Evolutionary conservation across 2,329 filamentous ascomycete genomes (phyloP), one percentile per base, ranked within the genome.

Genomic region (Aureobasidium sp.): DNA sequence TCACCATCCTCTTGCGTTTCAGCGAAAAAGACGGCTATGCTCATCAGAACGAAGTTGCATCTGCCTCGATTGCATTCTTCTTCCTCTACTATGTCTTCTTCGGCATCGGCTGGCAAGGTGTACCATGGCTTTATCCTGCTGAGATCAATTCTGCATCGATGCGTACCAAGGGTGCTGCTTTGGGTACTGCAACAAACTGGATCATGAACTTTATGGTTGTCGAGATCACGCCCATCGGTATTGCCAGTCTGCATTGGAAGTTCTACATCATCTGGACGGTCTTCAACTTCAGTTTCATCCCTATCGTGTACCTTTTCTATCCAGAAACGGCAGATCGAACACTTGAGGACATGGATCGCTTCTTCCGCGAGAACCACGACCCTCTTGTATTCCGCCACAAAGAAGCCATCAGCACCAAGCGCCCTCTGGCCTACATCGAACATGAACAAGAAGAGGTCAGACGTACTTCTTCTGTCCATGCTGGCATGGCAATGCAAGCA

Each of bases 61-160:
- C 71, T 31, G 79, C 75, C 0, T 77, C 76, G 0, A 74, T 79
- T 50, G 76, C 75, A 0, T 81, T 81, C 66, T 79, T 83, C 69
- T 82, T 82, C 69, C 66, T 82, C 6, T 82, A 81, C 71, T 81
- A 81, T 66, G 74, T 61, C 45, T 81, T 80, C 72, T 82, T 82
- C 63, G 79, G 75, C n/a, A 76, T 79, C n/a, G 78, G 78, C 22
- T 75, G 73, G 73, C 76, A 79, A 47, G 79, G 77, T 6, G 70
- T 74, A 31, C 67, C 68, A 0, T 69, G 68, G 70, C 59, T 49
- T 2, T 59, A 40, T 8, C 78, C 79, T 0, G 76, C 78, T 1
- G 79, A 81, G 59, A 79, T 81, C 68, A 81, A 80, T 61, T 75
- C 75, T 0, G 69, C 82, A 27, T 71, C 74, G 0, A 80, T 81